Conservation (phyloP, 371 early-diverging fungal genomes). For the Mucor irregularis region DNA sequence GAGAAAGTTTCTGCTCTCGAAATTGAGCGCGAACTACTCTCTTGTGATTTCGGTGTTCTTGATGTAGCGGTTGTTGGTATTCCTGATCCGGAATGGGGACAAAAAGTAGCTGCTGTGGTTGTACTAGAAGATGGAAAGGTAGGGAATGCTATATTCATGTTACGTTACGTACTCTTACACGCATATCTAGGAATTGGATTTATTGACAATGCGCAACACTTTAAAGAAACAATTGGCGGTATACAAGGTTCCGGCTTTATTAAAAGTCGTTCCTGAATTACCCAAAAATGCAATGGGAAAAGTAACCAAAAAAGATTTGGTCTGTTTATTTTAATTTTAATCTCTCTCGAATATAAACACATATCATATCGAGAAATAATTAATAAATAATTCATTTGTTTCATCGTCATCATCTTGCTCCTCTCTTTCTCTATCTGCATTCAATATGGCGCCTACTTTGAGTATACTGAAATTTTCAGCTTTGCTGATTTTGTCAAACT, state of each 20-base stretch:
- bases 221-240: constrained; percentile 64
- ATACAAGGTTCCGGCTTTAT: constrained; percentile 72
- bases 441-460: not conserved
- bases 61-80: constrained; percentile 82
- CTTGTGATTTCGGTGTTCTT: constrained; percentile 49
- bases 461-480: not conserved
- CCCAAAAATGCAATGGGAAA: constrained; percentile 92
- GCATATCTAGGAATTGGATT: constrained; percentile 32
- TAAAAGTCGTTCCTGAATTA: constrained; percentile 53
- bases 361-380: too few relatives aligned
- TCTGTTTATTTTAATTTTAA: constrained; percentile 40
- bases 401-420: not conserved
- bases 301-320: constrained; percentile 79
- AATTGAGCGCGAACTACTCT: constrained; percentile 79
- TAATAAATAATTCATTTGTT: too few relatives aligned
- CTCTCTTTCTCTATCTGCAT: not conserved
- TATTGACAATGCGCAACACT: constrained; percentile 49
- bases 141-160: not conserved
- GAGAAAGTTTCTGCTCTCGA: constrained; percentile 87
- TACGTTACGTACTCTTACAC: not conserved
- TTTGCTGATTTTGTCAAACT: constrained; percentile 2
- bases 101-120: constrained; percentile 70
- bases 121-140: constrained; percentile 42
- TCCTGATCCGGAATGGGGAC: constrained; percentile 77
- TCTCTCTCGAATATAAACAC: too few relatives aligned